Percentiles rank a stretch among this genome's conserved stretches.
phyloP scores from a whole-genome alignment of 2,329 filamentous ascomycete genomes.

The Paracoccidioides lutzii region DNA sequence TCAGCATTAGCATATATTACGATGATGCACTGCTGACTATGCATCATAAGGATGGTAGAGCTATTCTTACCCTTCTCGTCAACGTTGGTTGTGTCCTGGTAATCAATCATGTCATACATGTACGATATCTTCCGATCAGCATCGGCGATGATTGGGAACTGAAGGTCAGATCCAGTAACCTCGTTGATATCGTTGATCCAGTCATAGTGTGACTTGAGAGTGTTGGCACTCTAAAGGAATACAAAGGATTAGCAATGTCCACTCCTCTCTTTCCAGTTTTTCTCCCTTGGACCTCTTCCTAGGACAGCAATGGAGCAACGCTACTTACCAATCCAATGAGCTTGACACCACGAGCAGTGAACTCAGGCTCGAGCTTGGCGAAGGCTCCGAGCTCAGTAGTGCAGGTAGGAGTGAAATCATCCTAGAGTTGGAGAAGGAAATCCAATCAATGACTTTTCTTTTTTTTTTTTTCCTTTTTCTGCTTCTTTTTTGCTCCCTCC shows the following conservation, averaged over 20 bases:
- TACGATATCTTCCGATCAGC: slow-evolving; percentile 65
- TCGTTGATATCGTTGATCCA: slow-evolving; percentile 88
- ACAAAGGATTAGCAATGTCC: not conserved
- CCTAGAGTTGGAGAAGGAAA: slow-evolving; percentile 12
- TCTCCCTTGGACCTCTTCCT: not conserved
- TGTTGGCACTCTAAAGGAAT: slow-evolving; percentile 53
- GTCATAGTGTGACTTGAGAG: slow-evolving; percentile 64
- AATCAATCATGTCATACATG: slow-evolving; percentile 71
- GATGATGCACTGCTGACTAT: not conserved
- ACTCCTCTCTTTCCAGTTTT: too few relatives aligned
- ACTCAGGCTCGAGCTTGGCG: slow-evolving; percentile 77
- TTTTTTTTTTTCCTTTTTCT: not conserved
- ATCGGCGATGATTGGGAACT: slow-evolving; percentile 72
- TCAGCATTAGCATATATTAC: not conserved
- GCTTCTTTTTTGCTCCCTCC: not conserved
- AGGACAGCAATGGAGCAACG: not conserved
- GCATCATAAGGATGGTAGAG: too few relatives aligned
- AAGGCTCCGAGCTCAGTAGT: slow-evolving; percentile 92
- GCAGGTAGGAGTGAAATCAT: slow-evolving; percentile 87
- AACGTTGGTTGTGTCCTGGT: slow-evolving; percentile 70
- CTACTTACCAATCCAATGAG: slow-evolving; percentile 61
- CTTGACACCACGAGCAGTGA: slow-evolving; percentile 75
- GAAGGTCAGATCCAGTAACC: slow-evolving; percentile 55
- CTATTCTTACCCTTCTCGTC: slow-evolving; percentile 50
- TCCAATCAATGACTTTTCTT: not conserved